phyloP scores from a whole-genome alignment of 2,329 filamentous ascomycete genomes.

The Claviceps sp. region DNA sequence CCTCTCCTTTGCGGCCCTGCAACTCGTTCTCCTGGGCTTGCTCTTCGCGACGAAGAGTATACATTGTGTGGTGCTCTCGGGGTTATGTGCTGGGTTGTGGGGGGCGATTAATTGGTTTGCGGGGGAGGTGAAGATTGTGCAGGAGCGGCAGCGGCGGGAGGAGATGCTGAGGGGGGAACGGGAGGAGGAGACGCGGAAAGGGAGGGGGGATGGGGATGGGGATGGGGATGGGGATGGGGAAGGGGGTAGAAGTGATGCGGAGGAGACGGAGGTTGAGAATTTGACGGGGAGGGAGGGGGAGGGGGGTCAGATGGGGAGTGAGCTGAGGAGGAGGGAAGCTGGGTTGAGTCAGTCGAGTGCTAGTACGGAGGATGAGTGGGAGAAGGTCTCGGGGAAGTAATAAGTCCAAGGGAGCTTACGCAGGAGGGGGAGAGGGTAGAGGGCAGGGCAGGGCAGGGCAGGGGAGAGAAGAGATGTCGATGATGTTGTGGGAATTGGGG shows the following conservation, averaged over 20 bases:
- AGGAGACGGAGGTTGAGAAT: conserved; percentile 34
- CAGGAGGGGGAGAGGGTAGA: too few relatives aligned
- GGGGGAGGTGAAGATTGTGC: conserved; percentile 39
- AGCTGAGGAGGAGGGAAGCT: conserved; percentile 29
- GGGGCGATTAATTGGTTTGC: conserved; percentile 97
- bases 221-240: conserved; percentile 11
- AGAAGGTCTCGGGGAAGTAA: conserved; percentile 59
- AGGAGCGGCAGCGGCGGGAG: conserved; percentile 23
- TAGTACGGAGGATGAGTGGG: conserved; percentile 95
- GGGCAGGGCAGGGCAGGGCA: too few relatives aligned
- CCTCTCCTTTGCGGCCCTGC: conserved; percentile 72
- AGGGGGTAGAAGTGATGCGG: conserved; percentile 29
- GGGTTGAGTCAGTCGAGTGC: conserved; percentile 36
- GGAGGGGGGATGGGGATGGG: conserved; percentile 17
- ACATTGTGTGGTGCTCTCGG: conserved; percentile 74
- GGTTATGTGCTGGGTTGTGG: conserved; percentile 74
- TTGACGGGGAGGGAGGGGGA: conserved; percentile 17
- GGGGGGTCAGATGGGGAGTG: conserved; percentile 19
- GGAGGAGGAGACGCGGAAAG: conserved; percentile 15
- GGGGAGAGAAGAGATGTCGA: too few relatives aligned
- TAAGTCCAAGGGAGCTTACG: neutral
- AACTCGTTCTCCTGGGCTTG: conserved; percentile 62
- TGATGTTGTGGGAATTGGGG: too few relatives aligned
- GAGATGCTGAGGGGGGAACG: conserved; percentile 15
- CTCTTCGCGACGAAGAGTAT: conserved; percentile 73